Evolutionary conservation across 202 grass and related monocot genomes (phyloP), one percentile per base, ranked within the genome.

Genomic region (Saccharum hybrid): DNA sequence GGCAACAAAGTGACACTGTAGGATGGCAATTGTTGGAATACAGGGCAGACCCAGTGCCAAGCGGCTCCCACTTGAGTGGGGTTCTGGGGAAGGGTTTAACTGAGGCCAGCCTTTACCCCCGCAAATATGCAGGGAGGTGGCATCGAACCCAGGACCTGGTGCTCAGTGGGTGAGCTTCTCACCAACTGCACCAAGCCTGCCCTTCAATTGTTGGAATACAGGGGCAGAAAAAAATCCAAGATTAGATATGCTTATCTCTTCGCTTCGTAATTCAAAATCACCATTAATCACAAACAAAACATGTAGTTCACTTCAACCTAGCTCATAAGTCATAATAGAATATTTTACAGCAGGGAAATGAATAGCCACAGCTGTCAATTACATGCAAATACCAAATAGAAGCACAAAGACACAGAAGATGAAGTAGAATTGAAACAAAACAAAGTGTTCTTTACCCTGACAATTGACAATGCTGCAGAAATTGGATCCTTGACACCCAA

Each of bases 401-500:
- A 46, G 63, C 39, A 42, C 8, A 22, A 48, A 72, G 28, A 70
- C 62, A 70, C n/a, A 82, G 68, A 80, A 76, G 67, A 80, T 39
- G 1, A 70, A 87, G 28, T 66, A 79, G 74, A 62, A 9, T 33
- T 69, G 26, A 78, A 67, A 37, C 16, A 83, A 45, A 40, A 68
- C 0, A 78, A 72, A 82, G 15, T 59, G 45, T 37, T 67, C 31
- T 30, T 81, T 94, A 94, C 93, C 93, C 88, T 92, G 61, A 94
- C 90, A 82, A 94, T 94, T 10, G 77, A 91, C 72, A 94, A 76
- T 82, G 93, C 93, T 79, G 93, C 93, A 82, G 90, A 92, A 77
- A 92, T 84, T 38, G 93, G 90, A 90, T 94, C 93, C 84, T 91
- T 94, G 45, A 94, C 85, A 88, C 93, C 93, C 88, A 94, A 76